These are phyloP conservation scores for Ustilago curta DNA, from an alignment of 1,284 basidiomycete species.

Conservation along the genomic window DNA sequence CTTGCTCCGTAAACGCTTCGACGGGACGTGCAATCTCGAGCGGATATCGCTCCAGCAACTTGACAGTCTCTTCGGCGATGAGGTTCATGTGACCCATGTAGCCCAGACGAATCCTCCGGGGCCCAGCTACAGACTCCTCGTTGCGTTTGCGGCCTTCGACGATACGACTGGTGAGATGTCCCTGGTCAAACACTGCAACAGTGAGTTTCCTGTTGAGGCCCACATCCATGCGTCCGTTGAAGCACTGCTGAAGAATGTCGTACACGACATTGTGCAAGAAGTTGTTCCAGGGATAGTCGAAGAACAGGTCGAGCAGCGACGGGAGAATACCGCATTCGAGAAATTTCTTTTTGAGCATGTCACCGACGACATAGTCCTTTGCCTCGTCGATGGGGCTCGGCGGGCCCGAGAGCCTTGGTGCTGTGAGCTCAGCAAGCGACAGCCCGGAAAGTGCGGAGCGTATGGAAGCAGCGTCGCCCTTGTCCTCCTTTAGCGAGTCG, in stretches of 20 bases:
- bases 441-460: constrained; percentile 59
- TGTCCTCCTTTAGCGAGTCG: constrained; percentile 34
- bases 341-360: constrained; percentile 65
- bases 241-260: constrained; percentile 93
- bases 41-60: constrained; percentile 85
- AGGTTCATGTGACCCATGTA: constrained; percentile 98
- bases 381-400: constrained; percentile 58
- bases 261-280: constrained; percentile 97
- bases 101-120: constrained; percentile 72
- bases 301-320: constrained; percentile 76
- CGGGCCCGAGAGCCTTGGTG: constrained; percentile 51
- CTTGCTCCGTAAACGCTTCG: constrained; percentile 46
- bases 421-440: constrained; percentile 61
- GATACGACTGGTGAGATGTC: constrained; percentile 59
- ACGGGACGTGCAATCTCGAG: constrained; percentile 52
- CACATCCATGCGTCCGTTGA: constrained; percentile 81
- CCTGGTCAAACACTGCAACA: constrained; percentile 64
- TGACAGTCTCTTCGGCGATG: constrained; percentile 89
- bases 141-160: constrained; percentile 64
- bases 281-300: constrained; percentile 96
- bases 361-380: constrained; percentile 60
- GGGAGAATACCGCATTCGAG: constrained; percentile 64
- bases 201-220: constrained; percentile 65
- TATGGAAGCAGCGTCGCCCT: constrained; percentile 43
- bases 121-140: constrained; percentile 55